These are phyloP conservation scores for Ustilago nuda DNA, from an alignment of 1,284 basidiomycete species.

Conservation along the genomic window DNA sequence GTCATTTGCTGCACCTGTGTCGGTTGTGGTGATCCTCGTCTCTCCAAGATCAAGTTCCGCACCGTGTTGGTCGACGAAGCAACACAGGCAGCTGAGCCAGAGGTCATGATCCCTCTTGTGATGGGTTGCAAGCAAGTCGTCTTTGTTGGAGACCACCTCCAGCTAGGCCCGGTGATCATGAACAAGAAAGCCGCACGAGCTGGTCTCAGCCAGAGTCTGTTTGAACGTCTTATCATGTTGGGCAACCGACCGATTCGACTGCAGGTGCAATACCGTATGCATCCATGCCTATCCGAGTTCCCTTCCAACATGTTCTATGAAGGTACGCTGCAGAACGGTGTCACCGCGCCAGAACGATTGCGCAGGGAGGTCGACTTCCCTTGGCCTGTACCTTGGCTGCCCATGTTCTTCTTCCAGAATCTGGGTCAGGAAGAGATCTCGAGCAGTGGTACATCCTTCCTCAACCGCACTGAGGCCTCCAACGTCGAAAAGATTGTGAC, in stretches of 20 bases:
- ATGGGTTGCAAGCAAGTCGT: constrained; percentile 98
- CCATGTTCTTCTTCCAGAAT: constrained; percentile 99
- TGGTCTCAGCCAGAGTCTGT: constrained; percentile 95
- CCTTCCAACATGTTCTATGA: constrained; percentile 99
- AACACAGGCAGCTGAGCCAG: constrained; percentile 97
- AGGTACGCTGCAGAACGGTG: constrained; percentile 97
- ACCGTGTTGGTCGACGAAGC: constrained; percentile 99
- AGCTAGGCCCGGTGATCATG: constrained; percentile 99
- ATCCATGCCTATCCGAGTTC: constrained; percentile 98
- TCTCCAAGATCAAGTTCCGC: constrained; percentile 96
- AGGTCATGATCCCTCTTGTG: constrained; percentile 99
- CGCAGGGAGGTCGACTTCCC: constrained; percentile 99
- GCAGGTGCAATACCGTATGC: constrained; percentile 99
- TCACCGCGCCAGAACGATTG: constrained; percentile 95
- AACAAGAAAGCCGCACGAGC: constrained; percentile 99
- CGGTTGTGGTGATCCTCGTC: constrained; percentile 92
- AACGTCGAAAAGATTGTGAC: constrained; percentile 99
- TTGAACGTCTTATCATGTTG: constrained; percentile 94
- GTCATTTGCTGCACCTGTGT: constrained; percentile 99
- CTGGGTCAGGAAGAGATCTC: constrained; percentile 99
- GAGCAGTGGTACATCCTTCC: constrained; percentile 95
- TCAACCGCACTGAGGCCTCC: constrained; percentile 97
- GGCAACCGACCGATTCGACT: constrained; percentile 96
- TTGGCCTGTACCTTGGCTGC: constrained; percentile 96
- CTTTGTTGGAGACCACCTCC: constrained; percentile 94